These are phyloP conservation scores for Cyclospora cayetanensis DNA, from an alignment of 169 alveolate species.

Conservation along the genomic window DNA sequence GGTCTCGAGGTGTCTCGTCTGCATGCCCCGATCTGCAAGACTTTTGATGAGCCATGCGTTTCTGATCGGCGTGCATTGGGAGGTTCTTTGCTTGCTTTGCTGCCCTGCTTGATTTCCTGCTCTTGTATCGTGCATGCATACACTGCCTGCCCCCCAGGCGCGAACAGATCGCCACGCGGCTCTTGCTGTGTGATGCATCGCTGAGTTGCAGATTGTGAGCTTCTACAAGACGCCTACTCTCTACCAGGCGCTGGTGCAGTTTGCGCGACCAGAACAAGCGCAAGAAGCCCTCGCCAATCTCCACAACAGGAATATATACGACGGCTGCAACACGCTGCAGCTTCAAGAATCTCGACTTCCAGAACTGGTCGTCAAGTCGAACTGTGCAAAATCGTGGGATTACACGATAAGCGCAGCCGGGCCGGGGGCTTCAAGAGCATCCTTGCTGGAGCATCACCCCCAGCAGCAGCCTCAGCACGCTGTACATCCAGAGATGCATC, in stretches of 20 bases:
- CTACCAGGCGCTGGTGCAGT: constrained; percentile 81
- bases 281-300: constrained; percentile 76
- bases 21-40: too few species aligned
- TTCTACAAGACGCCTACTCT: constrained; percentile 75
- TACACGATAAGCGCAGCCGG: constrained; percentile 65
- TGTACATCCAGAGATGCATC: background rate
- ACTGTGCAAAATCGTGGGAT: constrained; percentile 78
- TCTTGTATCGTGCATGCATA: background rate
- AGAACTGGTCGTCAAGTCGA: constrained; percentile 76
- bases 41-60: too few species aligned
- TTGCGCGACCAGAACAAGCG: constrained; percentile 73
- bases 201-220: constrained; percentile 77
- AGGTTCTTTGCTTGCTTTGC: too few species aligned
- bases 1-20: too few species aligned
- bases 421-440: constrained; percentile 4
- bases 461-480: background rate
- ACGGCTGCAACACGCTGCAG: constrained; percentile 79
- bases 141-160: background rate
- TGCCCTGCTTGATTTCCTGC: too few species aligned
- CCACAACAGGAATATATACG: constrained; percentile 79
- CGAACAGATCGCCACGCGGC: too few species aligned
- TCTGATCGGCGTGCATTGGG: too few species aligned
- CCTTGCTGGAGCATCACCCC: background rate
- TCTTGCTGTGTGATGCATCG: too few species aligned
- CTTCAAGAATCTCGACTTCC: constrained; percentile 75